These are phyloP conservation scores for Sextonia rubra DNA, from an alignment of 164 flowering plant species.

Conservation along the genomic window DNA sequence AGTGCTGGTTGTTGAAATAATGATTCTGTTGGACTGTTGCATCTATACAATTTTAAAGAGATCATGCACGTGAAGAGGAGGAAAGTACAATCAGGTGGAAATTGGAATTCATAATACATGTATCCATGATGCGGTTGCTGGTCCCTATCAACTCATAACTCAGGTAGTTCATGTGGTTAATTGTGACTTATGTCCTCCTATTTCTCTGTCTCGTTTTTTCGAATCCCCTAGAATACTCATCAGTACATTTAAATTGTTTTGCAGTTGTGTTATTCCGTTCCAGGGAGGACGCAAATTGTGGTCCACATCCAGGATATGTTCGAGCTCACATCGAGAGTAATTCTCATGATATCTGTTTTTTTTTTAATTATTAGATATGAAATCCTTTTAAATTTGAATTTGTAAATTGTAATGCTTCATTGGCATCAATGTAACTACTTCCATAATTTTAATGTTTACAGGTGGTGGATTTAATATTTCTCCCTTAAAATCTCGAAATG, in stretches of 20 bases:
- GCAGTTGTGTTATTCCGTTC: conserved; percentile 98
- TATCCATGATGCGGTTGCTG: too few relatives aligned
- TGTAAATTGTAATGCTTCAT: not conserved
- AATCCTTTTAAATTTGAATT: not conserved
- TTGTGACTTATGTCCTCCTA: not conserved
- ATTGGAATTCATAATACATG: too few relatives aligned
- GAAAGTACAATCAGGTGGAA: too few relatives aligned
- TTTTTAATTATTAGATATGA: not conserved
- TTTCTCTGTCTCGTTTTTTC: not conserved
- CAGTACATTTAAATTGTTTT: conserved; percentile 18
- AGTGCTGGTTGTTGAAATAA: too few relatives aligned
- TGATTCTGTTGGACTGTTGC: too few relatives aligned
- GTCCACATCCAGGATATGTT: conserved; percentile 94
- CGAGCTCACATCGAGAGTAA: conserved; percentile 96
- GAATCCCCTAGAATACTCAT: conserved; percentile 1
- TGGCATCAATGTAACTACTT: not conserved
- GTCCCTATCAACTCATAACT: too few relatives aligned
- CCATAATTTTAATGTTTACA: conserved; percentile 21
- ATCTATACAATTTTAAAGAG: too few relatives aligned
- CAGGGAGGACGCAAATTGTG: conserved; percentile 88
- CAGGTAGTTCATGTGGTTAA: conserved; percentile 8
- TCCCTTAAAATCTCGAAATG: conserved; percentile 82
- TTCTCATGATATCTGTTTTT: conserved; percentile 4
- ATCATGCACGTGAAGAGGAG: too few relatives aligned
- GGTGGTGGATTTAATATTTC: conserved; percentile 98